A percentile compares a stretch with the other conserved stretches of the same genome.
Conservation (phyloP, 2,329 filamentous ascomycete species). For the Thyridium curvatum region DNA sequence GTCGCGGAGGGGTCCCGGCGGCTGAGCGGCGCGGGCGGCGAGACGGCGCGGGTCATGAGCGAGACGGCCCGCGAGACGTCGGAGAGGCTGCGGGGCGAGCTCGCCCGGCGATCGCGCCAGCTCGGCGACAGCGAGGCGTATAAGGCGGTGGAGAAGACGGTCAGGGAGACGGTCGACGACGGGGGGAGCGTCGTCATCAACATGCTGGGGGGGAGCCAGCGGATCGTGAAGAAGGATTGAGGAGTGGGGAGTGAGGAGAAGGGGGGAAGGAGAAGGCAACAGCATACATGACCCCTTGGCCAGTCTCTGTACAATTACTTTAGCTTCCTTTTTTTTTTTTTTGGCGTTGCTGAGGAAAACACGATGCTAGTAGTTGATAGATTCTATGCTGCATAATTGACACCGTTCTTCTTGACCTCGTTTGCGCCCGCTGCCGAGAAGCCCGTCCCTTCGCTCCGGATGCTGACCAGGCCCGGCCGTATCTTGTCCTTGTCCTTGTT, state of each 20-base stretch:
- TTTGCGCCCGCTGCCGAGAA: conserved; percentile 85
- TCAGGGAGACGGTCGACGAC: too few species aligned
- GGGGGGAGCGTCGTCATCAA: conserved; percentile 11
- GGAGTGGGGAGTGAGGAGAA: too few species aligned
- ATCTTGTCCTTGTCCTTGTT: conserved; percentile 48
- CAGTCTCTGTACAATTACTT: not conserved
- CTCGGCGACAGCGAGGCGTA: not conserved
- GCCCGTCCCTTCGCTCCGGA: conserved; percentile 83
- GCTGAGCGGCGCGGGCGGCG: too few species aligned
- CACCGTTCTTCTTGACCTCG: conserved; percentile 69
- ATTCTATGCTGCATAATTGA: conserved; percentile 72
- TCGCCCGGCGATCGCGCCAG: too few species aligned
- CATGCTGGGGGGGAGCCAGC: conserved; percentile 14
- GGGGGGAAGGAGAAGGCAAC: too few species aligned
- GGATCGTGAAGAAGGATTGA: conserved; percentile 1
- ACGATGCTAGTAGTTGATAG: not conserved
- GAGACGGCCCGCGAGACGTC: too few species aligned
- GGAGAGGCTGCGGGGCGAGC: too few species aligned
- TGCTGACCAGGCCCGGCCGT: conserved; percentile 67
- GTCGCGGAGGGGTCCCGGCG: too few species aligned
- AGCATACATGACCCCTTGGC: not conserved
- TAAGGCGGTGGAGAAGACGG: conserved; percentile 5
- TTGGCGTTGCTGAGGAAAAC: not conserved
- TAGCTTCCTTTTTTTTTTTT: not conserved
- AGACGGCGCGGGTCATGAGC: too few species aligned